Conservation (phyloP, 345 rosid genomes). For the Sonneratia alba region DNA sequence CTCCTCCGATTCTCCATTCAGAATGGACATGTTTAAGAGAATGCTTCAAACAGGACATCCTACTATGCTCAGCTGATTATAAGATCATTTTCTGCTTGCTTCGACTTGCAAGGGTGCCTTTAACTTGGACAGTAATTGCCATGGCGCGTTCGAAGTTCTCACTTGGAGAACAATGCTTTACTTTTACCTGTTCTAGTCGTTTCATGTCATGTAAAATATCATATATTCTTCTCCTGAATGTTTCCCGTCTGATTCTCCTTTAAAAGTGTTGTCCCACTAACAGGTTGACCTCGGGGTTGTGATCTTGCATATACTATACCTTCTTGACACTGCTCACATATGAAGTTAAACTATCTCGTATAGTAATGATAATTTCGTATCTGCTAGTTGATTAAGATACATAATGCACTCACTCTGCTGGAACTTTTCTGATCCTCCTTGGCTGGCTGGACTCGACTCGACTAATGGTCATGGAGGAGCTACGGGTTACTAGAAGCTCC, state of each 20-base stretch:
- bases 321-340: not conserved
- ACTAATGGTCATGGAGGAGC: no score
- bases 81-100: not conserved
- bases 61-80: conserved; percentile 66
- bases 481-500: no score
- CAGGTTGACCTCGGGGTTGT: not conserved
- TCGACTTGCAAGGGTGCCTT: not conserved
- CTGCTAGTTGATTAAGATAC: not conserved
- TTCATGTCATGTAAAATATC: no score
- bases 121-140: not conserved
- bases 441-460: no score
- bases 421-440: no score
- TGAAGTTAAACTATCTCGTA: not conserved
- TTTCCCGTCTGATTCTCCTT: not conserved
- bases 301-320: not conserved
- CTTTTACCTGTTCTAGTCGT: not conserved
- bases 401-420: not conserved
- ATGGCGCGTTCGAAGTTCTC: not conserved
- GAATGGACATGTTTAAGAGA: conserved; percentile 89
- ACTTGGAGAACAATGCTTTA: not conserved
- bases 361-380: not conserved
- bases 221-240: not conserved
- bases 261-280: not conserved
- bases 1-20: conserved; percentile 90
- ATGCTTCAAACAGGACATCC: conserved; percentile 96